phyloP scores from a whole-genome alignment of 148 eudicot genomes.

The Vaccinium myrtillus region DNA sequence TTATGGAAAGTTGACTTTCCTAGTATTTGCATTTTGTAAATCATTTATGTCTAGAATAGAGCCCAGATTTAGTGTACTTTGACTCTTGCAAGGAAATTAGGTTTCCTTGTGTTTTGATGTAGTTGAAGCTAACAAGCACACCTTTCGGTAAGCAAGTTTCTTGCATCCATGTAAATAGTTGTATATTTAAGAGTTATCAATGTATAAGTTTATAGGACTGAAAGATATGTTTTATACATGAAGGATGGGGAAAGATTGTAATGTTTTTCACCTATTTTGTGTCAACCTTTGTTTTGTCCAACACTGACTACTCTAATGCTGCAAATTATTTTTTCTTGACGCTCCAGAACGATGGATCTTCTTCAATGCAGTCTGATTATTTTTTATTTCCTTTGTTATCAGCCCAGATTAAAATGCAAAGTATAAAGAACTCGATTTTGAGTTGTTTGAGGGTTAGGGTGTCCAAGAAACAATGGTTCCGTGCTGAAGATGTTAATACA shows the following conservation, averaged over 20 bases:
- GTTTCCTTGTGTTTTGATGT: not conserved
- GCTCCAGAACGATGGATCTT: not conserved
- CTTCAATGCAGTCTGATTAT: not conserved
- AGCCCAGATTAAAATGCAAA: slow-evolving; percentile 41
- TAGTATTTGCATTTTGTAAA: not conserved
- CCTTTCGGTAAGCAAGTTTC: not conserved
- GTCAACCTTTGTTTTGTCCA: not conserved
- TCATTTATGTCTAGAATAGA: not conserved
- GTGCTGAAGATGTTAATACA: slow-evolving; percentile 18
- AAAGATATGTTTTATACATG: not conserved
- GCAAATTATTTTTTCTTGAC: not conserved
- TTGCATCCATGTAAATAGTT: not conserved
- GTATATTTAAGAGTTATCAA: not conserved
- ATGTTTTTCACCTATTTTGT: not conserved
- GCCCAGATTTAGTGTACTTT: not conserved
- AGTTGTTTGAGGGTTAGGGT: slow-evolving; percentile 43
- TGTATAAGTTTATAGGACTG: not conserved
- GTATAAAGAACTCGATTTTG: slow-evolving; percentile 40
- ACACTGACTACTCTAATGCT: not conserved
- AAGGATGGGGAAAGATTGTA: not conserved
- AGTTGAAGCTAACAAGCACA: not conserved
- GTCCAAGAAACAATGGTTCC: slow-evolving; percentile 21
- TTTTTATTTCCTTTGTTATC: not conserved
- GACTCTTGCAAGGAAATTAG: not conserved
- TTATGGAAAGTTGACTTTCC: too few species aligned